Evolutionary conservation across 768 basidiomycete species (phyloP).

Genomic region (Tulasnella sp.): DNA sequence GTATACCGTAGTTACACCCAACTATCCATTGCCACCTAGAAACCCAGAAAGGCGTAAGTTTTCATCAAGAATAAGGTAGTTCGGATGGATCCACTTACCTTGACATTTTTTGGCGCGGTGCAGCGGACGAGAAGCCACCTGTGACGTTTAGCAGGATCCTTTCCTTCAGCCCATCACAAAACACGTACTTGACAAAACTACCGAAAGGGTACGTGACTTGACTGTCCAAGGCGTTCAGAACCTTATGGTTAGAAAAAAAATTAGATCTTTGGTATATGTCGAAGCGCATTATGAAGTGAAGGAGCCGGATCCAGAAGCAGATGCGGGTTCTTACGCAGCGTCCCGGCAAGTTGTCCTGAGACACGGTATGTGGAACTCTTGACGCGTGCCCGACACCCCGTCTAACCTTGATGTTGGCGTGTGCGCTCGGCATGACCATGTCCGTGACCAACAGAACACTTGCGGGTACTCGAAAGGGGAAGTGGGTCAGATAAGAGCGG

Average conservation of each 20-base stretch:
- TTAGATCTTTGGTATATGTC: slow-evolving; percentile 52
- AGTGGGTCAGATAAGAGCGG: no score
- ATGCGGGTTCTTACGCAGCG: slow-evolving; percentile 51
- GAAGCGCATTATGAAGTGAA: slow-evolving; percentile 72
- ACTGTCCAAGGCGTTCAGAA: no score
- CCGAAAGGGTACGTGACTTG: slow-evolving; percentile 39
- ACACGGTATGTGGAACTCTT: slow-evolving; percentile 51
- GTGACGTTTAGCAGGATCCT: slow-evolving; percentile 66
- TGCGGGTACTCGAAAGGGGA: no score
- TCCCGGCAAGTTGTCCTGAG: slow-evolving; percentile 74
- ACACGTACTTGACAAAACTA: slow-evolving; percentile 50
- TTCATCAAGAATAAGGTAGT: no score
- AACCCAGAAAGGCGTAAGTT: slow-evolving; percentile 26
- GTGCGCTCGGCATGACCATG: no score
- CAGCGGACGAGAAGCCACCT: slow-evolving; percentile 44
- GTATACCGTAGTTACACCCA: slow-evolving; percentile 65
- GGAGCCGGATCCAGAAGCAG: slow-evolving; percentile 46
- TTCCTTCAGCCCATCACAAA: slow-evolving; percentile 52
- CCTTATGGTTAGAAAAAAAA: not conserved
- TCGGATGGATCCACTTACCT: no score
- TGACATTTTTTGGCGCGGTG: no score
- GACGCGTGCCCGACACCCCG: no score
- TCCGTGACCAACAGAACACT: no score
- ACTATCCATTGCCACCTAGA: slow-evolving; percentile 37
- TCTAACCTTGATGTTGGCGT: no score